Percentiles rank a stretch among this genome's conserved stretches.
phyloP scores from a whole-genome alignment of 2,329 filamentous ascomycete genomes.

The Fusarium udum region DNA sequence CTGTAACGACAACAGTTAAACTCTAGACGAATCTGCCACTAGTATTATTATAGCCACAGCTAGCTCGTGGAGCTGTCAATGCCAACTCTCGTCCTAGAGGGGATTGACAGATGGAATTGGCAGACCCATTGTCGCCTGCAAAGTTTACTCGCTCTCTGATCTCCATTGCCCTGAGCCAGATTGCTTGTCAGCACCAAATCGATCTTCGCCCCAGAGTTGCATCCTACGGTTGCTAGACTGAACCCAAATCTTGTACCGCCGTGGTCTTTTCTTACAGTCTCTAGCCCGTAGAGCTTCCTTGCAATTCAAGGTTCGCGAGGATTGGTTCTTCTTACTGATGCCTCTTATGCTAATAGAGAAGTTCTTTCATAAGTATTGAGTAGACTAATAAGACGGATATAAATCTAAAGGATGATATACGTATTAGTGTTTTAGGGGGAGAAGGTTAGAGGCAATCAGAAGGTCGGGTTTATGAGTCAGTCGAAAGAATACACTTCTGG shows the following conservation, averaged over 20 bases:
- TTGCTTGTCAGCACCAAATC: not conserved
- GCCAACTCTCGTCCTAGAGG: not conserved
- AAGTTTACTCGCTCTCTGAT: not conserved
- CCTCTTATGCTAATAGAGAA: not conserved
- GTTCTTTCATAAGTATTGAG: not conserved
- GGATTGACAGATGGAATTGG: not conserved
- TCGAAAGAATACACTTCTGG: not conserved
- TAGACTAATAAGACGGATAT: too few species aligned
- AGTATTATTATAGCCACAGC: not conserved
- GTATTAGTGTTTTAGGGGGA: not conserved
- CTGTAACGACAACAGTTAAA: not conserved
- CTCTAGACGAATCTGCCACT: too few species aligned
- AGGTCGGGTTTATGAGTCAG: not conserved
- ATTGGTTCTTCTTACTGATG: not conserved
- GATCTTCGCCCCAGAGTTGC: fast-evolving
- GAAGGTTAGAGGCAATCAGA: not conserved
- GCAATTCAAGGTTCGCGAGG: fast-evolving
- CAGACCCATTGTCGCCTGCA: fast-evolving
- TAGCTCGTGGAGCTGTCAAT: not conserved
- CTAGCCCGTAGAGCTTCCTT: not conserved
- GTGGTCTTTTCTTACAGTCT: not conserved
- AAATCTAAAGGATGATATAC: too few species aligned
- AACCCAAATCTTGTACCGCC: not conserved
- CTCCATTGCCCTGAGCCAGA: not conserved
- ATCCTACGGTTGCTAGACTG: not conserved